Conservation (phyloP, 2,329 filamentous ascomycete genomes). For the Hymenoscyphus albidus region DNA sequence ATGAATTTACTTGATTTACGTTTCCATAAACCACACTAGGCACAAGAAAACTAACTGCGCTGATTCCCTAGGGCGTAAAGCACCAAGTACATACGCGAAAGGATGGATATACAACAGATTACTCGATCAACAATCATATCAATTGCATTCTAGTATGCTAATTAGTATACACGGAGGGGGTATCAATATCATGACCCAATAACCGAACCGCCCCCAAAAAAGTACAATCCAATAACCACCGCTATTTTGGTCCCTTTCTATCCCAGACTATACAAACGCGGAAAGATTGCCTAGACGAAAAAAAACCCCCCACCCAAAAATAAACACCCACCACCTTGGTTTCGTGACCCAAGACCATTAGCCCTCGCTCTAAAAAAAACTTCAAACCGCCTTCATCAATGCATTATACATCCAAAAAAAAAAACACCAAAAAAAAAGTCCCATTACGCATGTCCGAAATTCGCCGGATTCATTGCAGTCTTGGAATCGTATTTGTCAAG, state of each 20-base stretch:
- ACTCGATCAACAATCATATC: too few species aligned
- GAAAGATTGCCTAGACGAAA: not conserved
- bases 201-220: not conserved
- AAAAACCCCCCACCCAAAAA: not conserved
- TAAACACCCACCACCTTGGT: not conserved
- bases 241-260: not conserved
- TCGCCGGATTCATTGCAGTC: slow-evolving; percentile 17
- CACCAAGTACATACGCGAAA: too few species aligned
- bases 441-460: slow-evolving; percentile 7
- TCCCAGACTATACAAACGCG: not conserved
- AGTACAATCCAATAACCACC: not conserved
- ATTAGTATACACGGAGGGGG: too few species aligned
- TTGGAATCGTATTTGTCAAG: slow-evolving; percentile 31
- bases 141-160: too few species aligned
- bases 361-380: not conserved
- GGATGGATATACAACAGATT: too few species aligned
- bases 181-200: not conserved
- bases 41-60: too few species aligned
- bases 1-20: too few species aligned
- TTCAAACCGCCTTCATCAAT: not conserved
- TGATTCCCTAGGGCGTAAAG: too few species aligned
- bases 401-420: not conserved
- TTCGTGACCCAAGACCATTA: not conserved
- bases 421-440: not conserved
- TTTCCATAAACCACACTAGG: too few species aligned